Evolutionary conservation across 2,329 filamentous ascomycete genomes (phyloP).

Genomic region (Leptographium wingfieldii): DNA sequence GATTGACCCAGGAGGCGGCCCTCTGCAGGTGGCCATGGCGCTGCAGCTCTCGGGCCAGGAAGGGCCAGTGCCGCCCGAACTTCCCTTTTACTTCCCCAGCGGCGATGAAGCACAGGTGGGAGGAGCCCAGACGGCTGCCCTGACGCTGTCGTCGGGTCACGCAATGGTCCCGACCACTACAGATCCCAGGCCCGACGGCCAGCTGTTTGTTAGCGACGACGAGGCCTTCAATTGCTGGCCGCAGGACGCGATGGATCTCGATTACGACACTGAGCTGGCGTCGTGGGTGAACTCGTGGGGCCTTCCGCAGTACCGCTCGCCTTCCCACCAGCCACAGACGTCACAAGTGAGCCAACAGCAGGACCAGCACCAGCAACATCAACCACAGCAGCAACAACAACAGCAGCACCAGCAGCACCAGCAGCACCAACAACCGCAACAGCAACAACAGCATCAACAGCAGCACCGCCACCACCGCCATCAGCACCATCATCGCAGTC

Average conservation of each 20-base stretch:
- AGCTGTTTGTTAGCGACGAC: neutral
- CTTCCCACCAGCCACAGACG: neutral
- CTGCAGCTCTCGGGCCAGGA: neutral
- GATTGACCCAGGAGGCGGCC: neutral
- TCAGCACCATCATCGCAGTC: neutral
- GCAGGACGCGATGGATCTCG: slow-evolving; percentile 18
- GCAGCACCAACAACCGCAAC: neutral
- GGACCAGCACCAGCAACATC: neutral
- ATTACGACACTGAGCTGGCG: slow-evolving; percentile 16
- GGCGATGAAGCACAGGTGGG: neutral
- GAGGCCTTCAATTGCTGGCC: slow-evolving; percentile 8
- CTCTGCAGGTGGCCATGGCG: neutral
- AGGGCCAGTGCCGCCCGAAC: neutral
- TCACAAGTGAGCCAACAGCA: slow-evolving; percentile 4
- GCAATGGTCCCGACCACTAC: neutral
- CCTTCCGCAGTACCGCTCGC: neutral
- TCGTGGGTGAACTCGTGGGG: slow-evolving; percentile 13
- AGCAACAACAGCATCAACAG: neutral
- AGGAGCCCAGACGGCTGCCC: neutral
- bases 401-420: neutral
- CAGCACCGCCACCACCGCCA: neutral
- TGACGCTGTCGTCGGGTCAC: neutral
- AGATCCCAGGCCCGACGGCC: neutral
- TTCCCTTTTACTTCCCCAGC: neutral
- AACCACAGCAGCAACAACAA: neutral